Evolutionary conservation across 192 early-diverging fungal species (phyloP), one percentile per base, ranked within the genome.

Genomic region (Entrophospora sp.): DNA sequence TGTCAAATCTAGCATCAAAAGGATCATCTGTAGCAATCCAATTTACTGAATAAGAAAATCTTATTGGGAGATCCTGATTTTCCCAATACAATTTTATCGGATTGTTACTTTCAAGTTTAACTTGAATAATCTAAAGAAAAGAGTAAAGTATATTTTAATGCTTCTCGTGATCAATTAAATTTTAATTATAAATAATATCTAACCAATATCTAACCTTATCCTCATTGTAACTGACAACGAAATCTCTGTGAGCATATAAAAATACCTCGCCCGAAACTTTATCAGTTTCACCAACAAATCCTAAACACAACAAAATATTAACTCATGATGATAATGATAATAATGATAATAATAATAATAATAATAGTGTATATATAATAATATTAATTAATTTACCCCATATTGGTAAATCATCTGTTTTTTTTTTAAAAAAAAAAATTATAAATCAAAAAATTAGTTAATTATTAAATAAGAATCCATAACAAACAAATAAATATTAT

Each of bases 11-110:
- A 28, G 75, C 68, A 25, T 82, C 78, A 69, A 89, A 93, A 0
- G 68, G 31, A 9, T 73, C 79, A 12, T 55, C 57, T 12, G 85
- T 83, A 28, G 59, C 37, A 3, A 63, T 69, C 85, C 85, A 93
- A 14, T 71, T 63, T 8, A 92, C 85, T n/a, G 83, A 84, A 64
- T 87, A 92, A 0, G 85, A 87, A 72, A 92, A 93, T 9, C 79
- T 66, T 30, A 91, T 32, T 22, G 73, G 56, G 2, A 78, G 32
- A 24, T 66, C 55, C 12, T 61, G 44, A 4, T 48, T 37, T 3
- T 71, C 53, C 13, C 48, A 62, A 38, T 25, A 64, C 30, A 83
- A 49, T 14, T 57, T 55, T 3, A 81, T 51, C 1, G 71, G 79
- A 18, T 70, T 68, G 13, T 46, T 68, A 10, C 66, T 71, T 31